Percentiles rank a stretch among this genome's conserved stretches.
These are phyloP conservation scores for Fraxinus angustifolia DNA, from an alignment of 305 asterid genomes.

Conservation along the genomic window DNA sequence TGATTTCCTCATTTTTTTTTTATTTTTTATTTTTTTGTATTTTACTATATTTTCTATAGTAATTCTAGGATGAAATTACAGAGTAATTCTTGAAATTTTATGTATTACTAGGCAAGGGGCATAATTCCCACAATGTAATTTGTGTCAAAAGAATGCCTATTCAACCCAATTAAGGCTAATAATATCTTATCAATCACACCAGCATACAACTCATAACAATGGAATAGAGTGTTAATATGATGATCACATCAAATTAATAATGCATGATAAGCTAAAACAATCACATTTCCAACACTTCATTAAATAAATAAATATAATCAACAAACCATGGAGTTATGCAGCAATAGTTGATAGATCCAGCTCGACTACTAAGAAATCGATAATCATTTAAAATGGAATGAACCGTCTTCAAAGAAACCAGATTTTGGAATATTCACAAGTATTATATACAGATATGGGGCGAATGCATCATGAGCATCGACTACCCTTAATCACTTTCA, in stretches of 20 bases:
- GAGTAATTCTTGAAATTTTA: background rate
- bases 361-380: background rate
- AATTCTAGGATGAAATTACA: background rate
- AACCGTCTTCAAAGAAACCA: background rate
- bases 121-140: background rate
- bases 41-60: background rate
- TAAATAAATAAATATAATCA: background rate
- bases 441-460: slow-evolving; percentile 26
- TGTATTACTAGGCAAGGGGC: background rate
- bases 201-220: background rate
- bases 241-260: background rate
- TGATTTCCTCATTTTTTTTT: background rate
- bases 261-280: background rate
- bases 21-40: too few species aligned
- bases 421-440: background rate
- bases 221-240: background rate
- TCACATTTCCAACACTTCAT: background rate
- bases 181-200: background rate
- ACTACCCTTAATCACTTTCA: slow-evolving; percentile 63
- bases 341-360: background rate
- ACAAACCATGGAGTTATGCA: background rate
- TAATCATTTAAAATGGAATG: background rate
- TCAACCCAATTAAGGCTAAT: background rate
- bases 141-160: background rate
- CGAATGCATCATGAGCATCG: background rate